Percentiles rank a stretch among this genome's conserved stretches.
phyloP scores from a whole-genome alignment of 345 rosid genomes.

The Mercurialis annua region DNA sequence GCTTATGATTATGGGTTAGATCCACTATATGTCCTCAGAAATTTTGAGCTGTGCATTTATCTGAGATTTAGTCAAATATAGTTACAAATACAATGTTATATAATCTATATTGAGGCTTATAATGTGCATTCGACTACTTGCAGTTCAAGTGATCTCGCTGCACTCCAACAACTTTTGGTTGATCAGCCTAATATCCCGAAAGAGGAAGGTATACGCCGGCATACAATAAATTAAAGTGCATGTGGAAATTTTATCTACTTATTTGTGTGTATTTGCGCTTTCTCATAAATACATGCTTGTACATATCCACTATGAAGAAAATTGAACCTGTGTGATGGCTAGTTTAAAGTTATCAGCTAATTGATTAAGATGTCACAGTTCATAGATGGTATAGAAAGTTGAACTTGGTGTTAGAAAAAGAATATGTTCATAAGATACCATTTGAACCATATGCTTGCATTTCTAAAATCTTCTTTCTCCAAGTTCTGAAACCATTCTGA shows the following conservation, averaged over 20 bases:
- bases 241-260: background rate
- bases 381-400: background rate
- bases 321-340: no score
- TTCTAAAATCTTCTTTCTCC: background rate
- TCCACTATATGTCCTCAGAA: background rate
- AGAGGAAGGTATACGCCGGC: constrained; percentile 61
- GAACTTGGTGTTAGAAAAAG: constrained; percentile 5
- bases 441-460: background rate
- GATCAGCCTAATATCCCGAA: constrained; percentile 79
- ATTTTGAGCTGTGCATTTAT: background rate
- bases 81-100: no score
- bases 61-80: background rate
- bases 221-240: background rate
- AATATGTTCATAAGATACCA: background rate
- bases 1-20: background rate
- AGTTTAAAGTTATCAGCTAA: no score
- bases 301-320: background rate
- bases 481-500: no score
- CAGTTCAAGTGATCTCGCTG: constrained; percentile 57
- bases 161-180: constrained; percentile 60
- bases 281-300: background rate
- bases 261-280: background rate
- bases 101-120: background rate
- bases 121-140: constrained; percentile 11
- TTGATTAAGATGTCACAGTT: no score